A percentile compares a stretch with the other conserved stretches of the same genome.
phyloP scores from a whole-genome alignment of 106 monocot species.

The Cymbidium sinense region DNA sequence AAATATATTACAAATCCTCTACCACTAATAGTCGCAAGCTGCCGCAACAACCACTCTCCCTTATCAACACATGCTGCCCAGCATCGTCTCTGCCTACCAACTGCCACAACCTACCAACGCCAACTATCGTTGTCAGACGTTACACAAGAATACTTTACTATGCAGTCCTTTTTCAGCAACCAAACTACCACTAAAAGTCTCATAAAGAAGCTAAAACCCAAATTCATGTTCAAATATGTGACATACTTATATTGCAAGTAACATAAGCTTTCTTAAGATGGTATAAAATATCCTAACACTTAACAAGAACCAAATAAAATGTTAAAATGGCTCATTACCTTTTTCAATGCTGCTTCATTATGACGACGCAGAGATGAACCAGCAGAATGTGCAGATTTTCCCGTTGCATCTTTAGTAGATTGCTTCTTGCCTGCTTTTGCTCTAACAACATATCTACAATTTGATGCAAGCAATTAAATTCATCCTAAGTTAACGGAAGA shows the following conservation, averaged over 20 bases:
- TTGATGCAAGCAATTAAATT: background rate
- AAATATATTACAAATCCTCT: too few species aligned
- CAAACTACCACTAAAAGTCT: background rate
- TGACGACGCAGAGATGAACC: slow-evolving; percentile 89
- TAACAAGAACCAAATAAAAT: background rate
- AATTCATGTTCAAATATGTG: background rate
- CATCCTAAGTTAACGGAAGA: background rate
- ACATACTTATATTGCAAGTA: background rate
- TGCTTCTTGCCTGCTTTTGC: slow-evolving; percentile 89
- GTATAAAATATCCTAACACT: background rate
- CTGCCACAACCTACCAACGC: too few species aligned
- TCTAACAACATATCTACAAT: slow-evolving; percentile 69
- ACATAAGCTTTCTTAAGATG: background rate
- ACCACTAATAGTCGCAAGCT: too few species aligned
- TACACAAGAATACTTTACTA: too few species aligned
- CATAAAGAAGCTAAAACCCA: background rate
- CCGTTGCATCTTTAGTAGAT: slow-evolving; percentile 90
- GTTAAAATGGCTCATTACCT: slow-evolving; percentile 26
- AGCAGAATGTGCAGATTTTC: slow-evolving; percentile 79
- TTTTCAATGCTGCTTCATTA: slow-evolving; percentile 93
- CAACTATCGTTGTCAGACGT: too few species aligned
- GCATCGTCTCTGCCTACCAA: too few species aligned
- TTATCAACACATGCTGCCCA: too few species aligned
- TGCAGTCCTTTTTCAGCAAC: too few species aligned
- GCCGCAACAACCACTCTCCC: too few species aligned